Evolutionary conservation across 306 rosid species (phyloP), one percentile per base, ranked within the genome.

Genomic region (Trifolium repens): DNA sequence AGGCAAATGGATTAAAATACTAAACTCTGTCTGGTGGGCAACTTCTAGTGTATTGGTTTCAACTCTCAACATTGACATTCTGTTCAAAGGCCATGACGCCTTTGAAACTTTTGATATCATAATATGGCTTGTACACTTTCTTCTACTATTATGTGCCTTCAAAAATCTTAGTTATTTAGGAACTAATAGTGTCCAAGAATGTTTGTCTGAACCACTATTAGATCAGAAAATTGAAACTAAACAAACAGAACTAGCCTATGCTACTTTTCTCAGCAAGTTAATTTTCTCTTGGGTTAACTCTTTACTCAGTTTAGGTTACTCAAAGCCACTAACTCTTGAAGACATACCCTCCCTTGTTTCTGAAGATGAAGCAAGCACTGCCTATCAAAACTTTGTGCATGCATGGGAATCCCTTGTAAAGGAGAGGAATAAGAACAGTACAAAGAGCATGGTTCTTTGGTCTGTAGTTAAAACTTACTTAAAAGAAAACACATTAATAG

Each of bases 201-300:
- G 52, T 46, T 13, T 13, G 13, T 78, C 89, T 12, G 87, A 92
- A 62, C 89, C 93, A 62, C 5, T 46, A 4, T 4, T 46, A 13
- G 52, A 7, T 46, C 52, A 46, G 4, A 46, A 46, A 46, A 5
- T 12, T 46, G 52, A 46, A 12, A 46, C 6, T 3, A 14, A 5
- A 3, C 52, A 46, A 46, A 46, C 52, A 12, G 52, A 1, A 46
- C 13, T 46, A 46, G 16, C 6, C 1, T n/a, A 46, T 46, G 52
- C 52, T 46, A 46, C n/a, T 46, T 46, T 46, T 13, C 52, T 0
- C 5, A 46, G 52, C 52, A 46, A 46, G 52, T 46, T 46, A 16
- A 46, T 46, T 46, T 46, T 46, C 52, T 46, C 16, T 12, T 46
- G 52, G 52, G 7, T 46, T 46, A 46, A 46, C 13, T 12, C 52